phyloP scores from a whole-genome alignment of 495 filamentous ascomycete species.

The Penicillium ucsense region DNA sequence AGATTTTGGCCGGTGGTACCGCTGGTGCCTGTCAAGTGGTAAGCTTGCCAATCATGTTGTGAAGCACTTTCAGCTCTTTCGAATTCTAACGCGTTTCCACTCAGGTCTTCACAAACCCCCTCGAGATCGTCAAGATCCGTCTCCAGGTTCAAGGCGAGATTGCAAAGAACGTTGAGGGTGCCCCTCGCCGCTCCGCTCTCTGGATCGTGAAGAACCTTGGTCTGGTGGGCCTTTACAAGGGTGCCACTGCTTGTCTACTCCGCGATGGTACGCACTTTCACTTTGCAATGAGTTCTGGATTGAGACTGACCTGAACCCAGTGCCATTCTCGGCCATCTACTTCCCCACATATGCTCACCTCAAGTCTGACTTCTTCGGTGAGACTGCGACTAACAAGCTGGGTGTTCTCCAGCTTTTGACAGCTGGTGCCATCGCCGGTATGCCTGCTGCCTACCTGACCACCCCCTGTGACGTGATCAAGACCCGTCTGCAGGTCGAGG shows the following conservation, averaged over 20 bases:
- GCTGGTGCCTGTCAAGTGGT: slow-evolving; percentile 96
- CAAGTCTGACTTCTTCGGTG: slow-evolving; percentile 89
- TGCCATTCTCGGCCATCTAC: slow-evolving; percentile 97
- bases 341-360: slow-evolving; percentile 95
- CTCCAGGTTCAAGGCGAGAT: slow-evolving; percentile 96
- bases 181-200: slow-evolving; percentile 79
- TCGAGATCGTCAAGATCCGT: slow-evolving; percentile 98
- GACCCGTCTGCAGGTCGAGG: slow-evolving; percentile 93
- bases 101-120: slow-evolving; percentile 89
- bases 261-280: slow-evolving; percentile 50
- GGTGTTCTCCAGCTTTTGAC: slow-evolving; percentile 88
- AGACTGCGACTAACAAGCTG: slow-evolving; percentile 79
- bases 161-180: slow-evolving; percentile 75
- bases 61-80: neutral
- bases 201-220: slow-evolving; percentile 97
- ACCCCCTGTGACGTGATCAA: slow-evolving; percentile 99
- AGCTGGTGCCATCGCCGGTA: slow-evolving; percentile 93
- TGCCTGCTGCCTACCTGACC: slow-evolving; percentile 96
- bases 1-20: slow-evolving; percentile 79
- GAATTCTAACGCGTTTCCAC: neutral
- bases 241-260: slow-evolving; percentile 88
- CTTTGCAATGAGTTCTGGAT: neutral
- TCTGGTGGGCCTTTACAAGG: slow-evolving; percentile 93
- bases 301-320: slow-evolving; percentile 24
- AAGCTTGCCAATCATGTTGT: slow-evolving; percentile 28